These are phyloP conservation scores for Sphaerulina populicola DNA, from an alignment of 2,329 filamentous ascomycete species.

Conservation along the genomic window DNA sequence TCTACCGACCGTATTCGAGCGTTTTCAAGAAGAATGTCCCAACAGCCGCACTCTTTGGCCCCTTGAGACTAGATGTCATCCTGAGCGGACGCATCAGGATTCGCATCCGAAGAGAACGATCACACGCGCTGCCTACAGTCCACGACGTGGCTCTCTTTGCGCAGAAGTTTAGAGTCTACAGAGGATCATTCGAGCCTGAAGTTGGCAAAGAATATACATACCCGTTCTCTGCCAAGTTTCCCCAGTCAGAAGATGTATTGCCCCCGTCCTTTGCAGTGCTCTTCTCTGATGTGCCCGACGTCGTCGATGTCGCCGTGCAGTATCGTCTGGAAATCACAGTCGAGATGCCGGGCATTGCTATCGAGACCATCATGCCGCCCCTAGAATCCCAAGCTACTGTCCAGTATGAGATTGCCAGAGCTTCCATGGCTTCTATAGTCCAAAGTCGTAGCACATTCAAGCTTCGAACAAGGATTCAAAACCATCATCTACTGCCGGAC, in stretches of 20 bases:
- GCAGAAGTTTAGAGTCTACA: constrained; percentile 9
- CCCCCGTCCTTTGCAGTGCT: constrained; percentile 13
- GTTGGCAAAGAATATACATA: constrained; percentile 9
- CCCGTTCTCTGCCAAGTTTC: constrained; percentile 14
- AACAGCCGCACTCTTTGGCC: constrained; percentile 18
- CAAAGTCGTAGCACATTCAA: constrained; percentile 5
- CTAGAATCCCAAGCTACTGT: constrained; percentile 7
- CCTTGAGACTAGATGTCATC: constrained; percentile 10
- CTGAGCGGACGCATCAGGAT: constrained; percentile 13
- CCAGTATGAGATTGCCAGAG: constrained; percentile 8
- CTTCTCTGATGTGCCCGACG: constrained; percentile 17
- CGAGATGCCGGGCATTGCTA: constrained; percentile 18
- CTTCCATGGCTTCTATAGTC: constrained; percentile 5
- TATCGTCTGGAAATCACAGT: constrained; percentile 13
- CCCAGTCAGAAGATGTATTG: constrained; percentile 4
- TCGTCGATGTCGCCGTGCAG: constrained; percentile 12
- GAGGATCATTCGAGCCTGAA: constrained; percentile 16
- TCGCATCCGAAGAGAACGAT: constrained; percentile 12
- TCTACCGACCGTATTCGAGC: constrained; percentile 11
- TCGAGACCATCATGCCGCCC: constrained; percentile 8
- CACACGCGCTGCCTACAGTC: constrained; percentile 13
- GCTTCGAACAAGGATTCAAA: constrained; percentile 15
- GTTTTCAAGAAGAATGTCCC: constrained; percentile 14
- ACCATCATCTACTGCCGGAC: constrained; percentile 19
- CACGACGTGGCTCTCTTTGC: constrained; percentile 13